Evolutionary conservation across 139 green algal genomes (phyloP), one percentile per base, ranked within the genome.

Genomic region (Tetradesmus lagerheimii): DNA sequence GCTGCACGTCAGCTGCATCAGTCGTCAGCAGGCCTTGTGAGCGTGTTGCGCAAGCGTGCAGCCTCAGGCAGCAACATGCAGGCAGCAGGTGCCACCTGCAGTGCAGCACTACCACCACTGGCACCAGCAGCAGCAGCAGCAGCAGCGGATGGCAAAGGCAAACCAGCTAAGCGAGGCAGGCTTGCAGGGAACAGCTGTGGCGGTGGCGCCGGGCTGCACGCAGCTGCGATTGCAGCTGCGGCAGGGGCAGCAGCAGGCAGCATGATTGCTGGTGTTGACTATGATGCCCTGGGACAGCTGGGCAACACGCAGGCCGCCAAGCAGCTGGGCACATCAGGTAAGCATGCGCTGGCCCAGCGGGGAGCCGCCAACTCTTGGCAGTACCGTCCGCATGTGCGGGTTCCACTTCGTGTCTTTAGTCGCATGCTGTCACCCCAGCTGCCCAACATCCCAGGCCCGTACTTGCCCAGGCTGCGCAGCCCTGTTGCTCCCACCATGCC

Each of bases 1-100:
- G 79, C 27, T 38, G 20, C 16, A 4, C 15, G 57, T 20, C 57
- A 71, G 57, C 57, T 31, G 57, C 57, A 71, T n/a, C 57, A 71
- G 57, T 23, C 57, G 31, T 71, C 57, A 23, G 20, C 57, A 71
- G 57, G 31, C 5, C 57, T 23, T 8, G 25, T 71, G 57, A 20
- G 57, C 57, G 1, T 31, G 25, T 71, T 23, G 31, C 45, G 75
- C n/a, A 86, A 86, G 45, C 80, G 80, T 45, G 80, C n/a, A 16
- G 80, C 80, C 29, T 86, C 80, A 41, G 34, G 35, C 39, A 53
- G 80, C 20, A 47, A 67, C 53, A 37, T 74, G 14, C 43, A 37
- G 12, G 29, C 45, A 86, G 80, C 80, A 86, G 80, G 57, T n/a
- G n/a, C n/a, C n/a, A n/a, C n/a, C n/a, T n/a, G n/a, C 57, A n/a